phyloP scores from a whole-genome alignment of 2,329 filamentous ascomycete genomes.

The Fusarium neocosmosporiellum region DNA sequence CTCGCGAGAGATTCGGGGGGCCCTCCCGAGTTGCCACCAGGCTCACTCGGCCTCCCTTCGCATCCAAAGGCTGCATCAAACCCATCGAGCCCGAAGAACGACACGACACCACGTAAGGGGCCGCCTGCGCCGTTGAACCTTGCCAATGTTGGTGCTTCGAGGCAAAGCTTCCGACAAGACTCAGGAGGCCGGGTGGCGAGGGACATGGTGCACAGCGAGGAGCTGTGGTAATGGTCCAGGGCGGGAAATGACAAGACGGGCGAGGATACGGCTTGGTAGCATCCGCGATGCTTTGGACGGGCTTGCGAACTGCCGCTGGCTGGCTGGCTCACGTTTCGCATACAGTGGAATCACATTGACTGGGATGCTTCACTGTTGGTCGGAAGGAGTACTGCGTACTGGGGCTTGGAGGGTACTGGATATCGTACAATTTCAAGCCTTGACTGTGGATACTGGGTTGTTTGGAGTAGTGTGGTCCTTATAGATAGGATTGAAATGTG shows the following conservation, averaged over 20 bases:
- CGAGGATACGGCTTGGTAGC: not conserved
- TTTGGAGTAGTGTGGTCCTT: not conserved
- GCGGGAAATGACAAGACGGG: not conserved
- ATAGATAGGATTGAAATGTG: not conserved
- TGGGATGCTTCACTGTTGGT: not conserved
- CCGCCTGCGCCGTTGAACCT: constrained; percentile 29
- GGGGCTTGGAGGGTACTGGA: not conserved
- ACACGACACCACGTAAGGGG: constrained; percentile 27
- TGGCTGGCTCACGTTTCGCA: constrained; percentile 18
- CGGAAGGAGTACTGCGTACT: not conserved
- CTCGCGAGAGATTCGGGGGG: constrained; percentile 24
- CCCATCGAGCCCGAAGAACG: constrained; percentile 21
- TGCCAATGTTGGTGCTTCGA: constrained; percentile 11
- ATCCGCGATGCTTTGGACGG: not conserved
- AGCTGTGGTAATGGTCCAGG: constrained; percentile 18
- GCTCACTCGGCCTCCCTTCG: constrained; percentile 46
- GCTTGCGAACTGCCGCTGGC: constrained; percentile 21
- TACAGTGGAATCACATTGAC: not conserved
- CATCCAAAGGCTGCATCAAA: constrained; percentile 40
- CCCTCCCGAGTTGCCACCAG: constrained; percentile 38
- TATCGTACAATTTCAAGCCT: not conserved
- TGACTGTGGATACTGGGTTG: not conserved
- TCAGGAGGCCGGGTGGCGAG: constrained; percentile 10
- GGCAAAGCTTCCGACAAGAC: constrained; percentile 16
- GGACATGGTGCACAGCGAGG: constrained; percentile 28